Percentiles rank a stretch among this genome's conserved stretches.
Evolutionary conservation across 139 green algal species (phyloP).

Genomic region (Spirogloea muscicola): DNA sequence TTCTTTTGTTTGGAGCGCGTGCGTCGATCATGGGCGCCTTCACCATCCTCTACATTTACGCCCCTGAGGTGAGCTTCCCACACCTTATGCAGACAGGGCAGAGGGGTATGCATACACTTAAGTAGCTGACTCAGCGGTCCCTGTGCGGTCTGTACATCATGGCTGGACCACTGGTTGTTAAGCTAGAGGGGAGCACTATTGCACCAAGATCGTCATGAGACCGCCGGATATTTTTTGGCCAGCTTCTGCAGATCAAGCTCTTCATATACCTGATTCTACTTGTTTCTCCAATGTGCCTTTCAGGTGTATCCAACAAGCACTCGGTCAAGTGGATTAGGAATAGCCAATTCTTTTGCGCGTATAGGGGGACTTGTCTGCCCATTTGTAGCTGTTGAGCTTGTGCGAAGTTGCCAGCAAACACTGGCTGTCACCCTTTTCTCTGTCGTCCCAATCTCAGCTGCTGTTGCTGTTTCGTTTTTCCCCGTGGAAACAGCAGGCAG

Average conservation of each 20-base stretch:
- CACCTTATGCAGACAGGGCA: too few relatives aligned
- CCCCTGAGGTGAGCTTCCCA: conserved; percentile 66
- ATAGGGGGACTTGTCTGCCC: conserved; percentile 44
- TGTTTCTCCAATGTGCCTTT: conserved; percentile 38
- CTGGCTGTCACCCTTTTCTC: conserved; percentile 18
- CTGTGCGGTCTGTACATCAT: too few relatives aligned
- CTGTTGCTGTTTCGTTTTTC: conserved; percentile 25
- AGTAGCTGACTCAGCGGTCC: too few relatives aligned
- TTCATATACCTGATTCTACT: too few relatives aligned
- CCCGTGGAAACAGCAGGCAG: conserved; percentile 18
- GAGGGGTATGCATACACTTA: too few relatives aligned
- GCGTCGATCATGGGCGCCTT: conserved; percentile 63
- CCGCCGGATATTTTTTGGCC: too few relatives aligned
- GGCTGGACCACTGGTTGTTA: too few relatives aligned
- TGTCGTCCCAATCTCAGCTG: conserved; percentile 10
- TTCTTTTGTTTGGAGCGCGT: conserved; percentile 61
- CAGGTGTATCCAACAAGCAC: conserved; percentile 68
- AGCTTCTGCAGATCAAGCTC: too few relatives aligned
- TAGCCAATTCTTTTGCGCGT: conserved; percentile 48
- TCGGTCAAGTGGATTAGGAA: conserved; percentile 45
- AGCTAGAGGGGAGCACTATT: too few relatives aligned
- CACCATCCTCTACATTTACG: conserved; percentile 68
- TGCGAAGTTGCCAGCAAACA: conserved; percentile 12
- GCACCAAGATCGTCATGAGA: too few relatives aligned
- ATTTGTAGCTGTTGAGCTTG: conserved; percentile 45